Percentiles rank a stretch among this genome's conserved stretches.
phyloP scores from a whole-genome alignment of 2,329 filamentous ascomycete genomes.

The Cryphonectria parasitica region DNA sequence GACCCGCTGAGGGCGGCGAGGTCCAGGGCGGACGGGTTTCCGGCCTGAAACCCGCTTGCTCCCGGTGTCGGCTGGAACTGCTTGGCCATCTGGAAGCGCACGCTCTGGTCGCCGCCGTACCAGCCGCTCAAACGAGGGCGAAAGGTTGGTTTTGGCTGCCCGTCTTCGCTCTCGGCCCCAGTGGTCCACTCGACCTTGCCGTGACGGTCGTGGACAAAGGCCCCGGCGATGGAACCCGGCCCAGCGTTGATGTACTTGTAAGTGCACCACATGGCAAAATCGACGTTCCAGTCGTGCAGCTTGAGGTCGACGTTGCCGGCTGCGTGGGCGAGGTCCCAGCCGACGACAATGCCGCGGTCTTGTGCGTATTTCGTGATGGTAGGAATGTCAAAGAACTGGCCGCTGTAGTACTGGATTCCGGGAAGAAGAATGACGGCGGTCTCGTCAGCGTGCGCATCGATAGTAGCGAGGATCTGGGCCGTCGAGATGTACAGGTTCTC shows the following conservation, averaged over 20 bases:
- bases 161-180: constrained; percentile 44
- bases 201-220: constrained; percentile 80
- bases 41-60: constrained; percentile 82
- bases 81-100: constrained; percentile 84
- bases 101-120: constrained; percentile 82
- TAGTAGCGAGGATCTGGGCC: constrained; percentile 70
- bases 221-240: constrained; percentile 77
- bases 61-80: constrained; percentile 76
- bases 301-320: constrained; percentile 79
- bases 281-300: constrained; percentile 87
- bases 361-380: constrained; percentile 79
- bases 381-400: constrained; percentile 83
- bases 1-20: constrained; percentile 75
- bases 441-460: constrained; percentile 73
- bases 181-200: constrained; percentile 57
- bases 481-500: constrained; percentile 65
- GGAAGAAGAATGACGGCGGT: constrained; percentile 80
- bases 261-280: constrained; percentile 91
- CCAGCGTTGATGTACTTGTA: constrained; percentile 95
- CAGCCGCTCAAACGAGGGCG: constrained; percentile 75
- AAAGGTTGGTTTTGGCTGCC: constrained; percentile 49
- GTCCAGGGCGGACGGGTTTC: constrained; percentile 80
- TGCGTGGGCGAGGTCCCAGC: constrained; percentile 89
- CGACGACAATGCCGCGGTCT: constrained; percentile 70
- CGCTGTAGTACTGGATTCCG: constrained; percentile 90